Base-by-base conservation (phyloP, 2,329 filamentous ascomycete species). In the Xylaria polymorpha region DNA sequence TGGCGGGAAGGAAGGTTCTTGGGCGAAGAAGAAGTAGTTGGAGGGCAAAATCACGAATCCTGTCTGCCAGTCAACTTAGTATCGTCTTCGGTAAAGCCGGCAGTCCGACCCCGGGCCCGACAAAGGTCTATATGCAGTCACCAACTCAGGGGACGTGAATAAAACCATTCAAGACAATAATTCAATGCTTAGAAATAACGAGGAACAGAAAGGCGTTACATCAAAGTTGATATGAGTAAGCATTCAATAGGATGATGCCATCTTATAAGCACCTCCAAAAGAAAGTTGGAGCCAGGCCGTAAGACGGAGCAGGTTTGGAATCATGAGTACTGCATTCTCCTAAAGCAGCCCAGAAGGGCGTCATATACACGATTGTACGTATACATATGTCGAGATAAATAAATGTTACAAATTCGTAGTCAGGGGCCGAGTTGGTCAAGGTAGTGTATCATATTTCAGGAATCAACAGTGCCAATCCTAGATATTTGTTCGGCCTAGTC, bases 241-340 rank as follows among this genome's bases (percentile, higher is more conserved):
- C 3, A 15, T 50, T 12, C 15, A 25, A 50, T 22, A 50, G 4
- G 4, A 20, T 22, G 12, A 46, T 10, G n/a, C n/a, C 44, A 4
- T 46, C n/a, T 22, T 46, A 22, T 46, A 48, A 12, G n/a, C n/a
- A 48, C 8, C 44, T 22, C 44, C 9, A 22, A n/a, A 48, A 48
- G n/a, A 48, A 22, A 46, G 20, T 22, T 22, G 9, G 44, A 46
- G 44, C 44, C 10, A 50, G 9, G 20, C 46, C 20, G 50, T 53
- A 53, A 53, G 18, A 48, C 14, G 18, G 41, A n/a, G 57, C 1
- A 37, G 15, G 46, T 61, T 61, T 61, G 59, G 48, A 61, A 61
- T 61, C 48, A 53, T 43, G 7, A 20, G 22, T 61, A 53, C 59
- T n/a, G 1, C n/a, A 61, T 61, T 53, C 15, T 10, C 14, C n/a